Evolutionary conservation across 805 yeast genomes (phyloP), one percentile per base, ranked within the genome.

Genomic region (Myxozyma kluyveri): DNA sequence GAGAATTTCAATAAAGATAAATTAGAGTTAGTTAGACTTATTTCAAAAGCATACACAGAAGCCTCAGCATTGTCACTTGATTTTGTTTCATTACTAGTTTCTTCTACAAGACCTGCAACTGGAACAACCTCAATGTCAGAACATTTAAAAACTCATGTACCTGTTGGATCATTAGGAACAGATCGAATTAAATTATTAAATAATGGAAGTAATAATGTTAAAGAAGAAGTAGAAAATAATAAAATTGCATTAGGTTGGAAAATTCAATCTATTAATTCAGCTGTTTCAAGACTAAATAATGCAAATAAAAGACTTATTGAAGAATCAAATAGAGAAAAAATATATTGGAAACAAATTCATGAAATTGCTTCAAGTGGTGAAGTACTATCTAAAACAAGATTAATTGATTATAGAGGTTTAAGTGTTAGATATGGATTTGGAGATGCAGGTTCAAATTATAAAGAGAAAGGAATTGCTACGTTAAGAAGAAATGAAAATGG

Each of bases 381-480:
- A 63, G 81, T 82, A 1, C 67, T 90, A 10, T 82, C 84, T 63
- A 86, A 85, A 60, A 75, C 83, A 23, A 75, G 82, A 48, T 83
- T 79, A 50, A 82, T 81, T 5, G 74, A 75, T 4, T 67, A 75
- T 0, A 74, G 80, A 18, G 78, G 80, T 7, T 71, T 90, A 39
- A 95, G 91, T 3, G 84, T 91, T 33, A 88, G 86, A 62, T 93
- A 86, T 64, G 98, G 98, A 0, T 91, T 80, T 70, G 90, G 85
- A 17, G 97, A 90, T 67, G 82, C 95, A 0, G 99, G 98, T 0
- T 86, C 96, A 0, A 78, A 74, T 19, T 88, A 80, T 62, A 72
- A 71, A 52, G 90, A 87, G 61, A 76, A 78, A 57, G 97, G 97
- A 1, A 69, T 84, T 39, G 97, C 95, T 0, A 67, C 85, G 0